Base-by-base conservation (phyloP, 345 rosid genomes). In the Gynandropsis gynandra region DNA sequence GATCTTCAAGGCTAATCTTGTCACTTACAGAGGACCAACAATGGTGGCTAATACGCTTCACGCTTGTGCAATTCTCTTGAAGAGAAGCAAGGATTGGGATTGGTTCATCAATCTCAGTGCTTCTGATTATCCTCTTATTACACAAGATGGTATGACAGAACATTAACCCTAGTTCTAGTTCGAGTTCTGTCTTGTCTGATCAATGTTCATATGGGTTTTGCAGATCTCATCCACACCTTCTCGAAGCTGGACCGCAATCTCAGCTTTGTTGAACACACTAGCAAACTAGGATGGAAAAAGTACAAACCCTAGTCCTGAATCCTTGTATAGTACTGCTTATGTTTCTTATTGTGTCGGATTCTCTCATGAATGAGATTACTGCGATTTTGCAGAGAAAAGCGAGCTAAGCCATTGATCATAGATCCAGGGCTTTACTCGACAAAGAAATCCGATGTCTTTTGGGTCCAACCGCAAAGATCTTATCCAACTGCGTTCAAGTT, bases 261-360 rank as follows among this genome's bases (percentile, higher is more conserved):
- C 17, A 81, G 73, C 68, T 81, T 81, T 54, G 73, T 81, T 27
- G 84, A 81, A 56, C 77, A 76, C 44, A 72, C 78, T 8, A 76
- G 99, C 74, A 73, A 79, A 50, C 76, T 93, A 41, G 95, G 97
- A 47, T 93, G 99, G 99, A 93, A 93, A 66, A 83, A 56, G 99
- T 93, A 79, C 78, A 33, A 38, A 41, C 36, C 21, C 36, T 16
- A 8, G 9, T 11, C 11, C 13, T 9, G 40, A 36, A 36, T 36
- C 29, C 10, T 36, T n/a, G 10, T 81, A 21, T 19, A 16, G n/a
- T 14, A 7, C 4, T 4, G 13, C 39, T 38, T 38, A 7, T 36
- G n/a, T 1, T 42, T 42, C 65, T 48, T 50, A 42, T 10, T 54
- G 14, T 38, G 36, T 21, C 18, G n/a, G 32, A 31, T 32, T 50